Evolutionary conservation across 1,284 basidiomycete genomes (phyloP), one percentile per base, ranked within the genome.

Genomic region (Microbotryum violaceum): DNA sequence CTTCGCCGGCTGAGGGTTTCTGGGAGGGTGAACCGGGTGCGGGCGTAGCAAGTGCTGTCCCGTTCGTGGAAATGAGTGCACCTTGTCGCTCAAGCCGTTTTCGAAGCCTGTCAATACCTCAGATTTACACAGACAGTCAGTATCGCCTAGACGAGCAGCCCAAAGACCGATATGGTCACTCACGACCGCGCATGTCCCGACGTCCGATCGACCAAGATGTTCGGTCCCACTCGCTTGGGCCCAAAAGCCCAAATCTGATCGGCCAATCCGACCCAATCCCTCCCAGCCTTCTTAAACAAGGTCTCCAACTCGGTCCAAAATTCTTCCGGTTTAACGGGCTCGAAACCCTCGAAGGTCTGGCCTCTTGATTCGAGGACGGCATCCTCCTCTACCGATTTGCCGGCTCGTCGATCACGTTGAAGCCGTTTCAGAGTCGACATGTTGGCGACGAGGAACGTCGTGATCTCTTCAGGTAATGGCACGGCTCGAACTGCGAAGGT

Each of bases 171-270:
- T 16, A 27, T 21, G 18, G n/a, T 8, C 18, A 71, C 74, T 49
- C 57, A 73, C 77, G 73, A 71, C 64, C 74, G 56, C 21, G 70
- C 63, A 58, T 73, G 18, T 64, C 77, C 48, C 54, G 64, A 55
- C 71, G 74, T 76, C 60, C 45, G 67, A 61, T 97, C 94, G 14
- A 97, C 79, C 8, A 98, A 77, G 18, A 99, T 72, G 74, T 94
- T 97, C 6, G 89, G 85, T 0, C 94, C 94, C 21, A 88, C 83
- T 57, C 84, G 78, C 66, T 88, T 87, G 0, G 96, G 94, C 0
- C 96, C 96, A 75, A 97, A 94, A 18, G 89, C 84, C 88, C 91
- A 94, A 1, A 96, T 82, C 58, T 79, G 81, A 54, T 91, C 86
- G 0, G 79, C 81, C 9, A 92, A 74, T 54, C 82, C 82, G 3